Conservation (phyloP, 768 basidiomycete genomes). For the Tulasnella sp. region DNA sequence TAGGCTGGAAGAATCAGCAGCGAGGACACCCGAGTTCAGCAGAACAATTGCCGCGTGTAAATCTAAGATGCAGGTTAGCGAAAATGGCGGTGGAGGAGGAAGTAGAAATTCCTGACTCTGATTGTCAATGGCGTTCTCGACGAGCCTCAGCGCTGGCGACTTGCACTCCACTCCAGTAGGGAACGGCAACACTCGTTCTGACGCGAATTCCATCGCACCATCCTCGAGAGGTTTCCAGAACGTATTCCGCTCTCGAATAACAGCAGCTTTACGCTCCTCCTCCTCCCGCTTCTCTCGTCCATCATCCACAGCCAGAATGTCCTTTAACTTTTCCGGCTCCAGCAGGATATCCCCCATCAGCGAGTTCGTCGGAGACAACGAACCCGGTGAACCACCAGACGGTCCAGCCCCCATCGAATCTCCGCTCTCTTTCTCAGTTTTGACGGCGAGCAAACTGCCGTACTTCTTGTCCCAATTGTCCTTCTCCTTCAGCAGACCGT, state of each 20-base stretch:
- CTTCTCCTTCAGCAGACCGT: slow-evolving; percentile 7
- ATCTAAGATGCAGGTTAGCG: neutral
- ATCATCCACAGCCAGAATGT: neutral
- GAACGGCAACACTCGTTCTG: neutral
- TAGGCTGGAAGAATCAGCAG: neutral
- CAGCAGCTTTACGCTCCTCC: neutral
- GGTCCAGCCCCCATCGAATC: neutral
- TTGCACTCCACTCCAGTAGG: neutral
- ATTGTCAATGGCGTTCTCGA: neutral
- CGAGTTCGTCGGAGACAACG: neutral
- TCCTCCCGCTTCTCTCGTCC: neutral
- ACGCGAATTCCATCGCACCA: neutral
- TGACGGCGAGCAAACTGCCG: neutral
- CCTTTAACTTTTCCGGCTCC: neutral
- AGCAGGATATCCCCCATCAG: neutral
- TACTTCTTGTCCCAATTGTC: slow-evolving; percentile 4
- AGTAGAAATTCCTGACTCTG: neutral
- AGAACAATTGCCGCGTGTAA: neutral
- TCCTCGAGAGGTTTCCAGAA: neutral
- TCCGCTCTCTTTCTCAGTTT: neutral
- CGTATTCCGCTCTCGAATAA: neutral
- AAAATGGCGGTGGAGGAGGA: neutral
- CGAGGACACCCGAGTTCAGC: neutral
- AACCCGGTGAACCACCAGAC: neutral
- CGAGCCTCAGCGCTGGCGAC: neutral